These are phyloP conservation scores for Pulveroboletus frians DNA, from an alignment of 768 basidiomycete genomes.

Conservation along the genomic window DNA sequence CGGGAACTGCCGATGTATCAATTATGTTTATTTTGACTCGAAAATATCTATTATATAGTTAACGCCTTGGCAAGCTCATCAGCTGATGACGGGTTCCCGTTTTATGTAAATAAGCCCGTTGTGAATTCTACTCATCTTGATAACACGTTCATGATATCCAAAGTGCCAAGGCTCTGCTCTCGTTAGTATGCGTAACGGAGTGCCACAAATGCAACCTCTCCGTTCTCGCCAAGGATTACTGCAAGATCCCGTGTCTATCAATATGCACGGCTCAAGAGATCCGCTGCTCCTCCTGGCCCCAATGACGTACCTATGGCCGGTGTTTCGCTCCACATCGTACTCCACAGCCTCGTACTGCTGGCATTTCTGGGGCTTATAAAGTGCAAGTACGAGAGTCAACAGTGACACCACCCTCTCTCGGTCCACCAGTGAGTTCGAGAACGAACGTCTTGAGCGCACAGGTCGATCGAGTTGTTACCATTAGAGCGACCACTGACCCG, in stretches of 20 bases:
- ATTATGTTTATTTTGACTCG: constrained; percentile 1
- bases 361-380: constrained; percentile 8
- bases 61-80: neutral
- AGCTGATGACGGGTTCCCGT: neutral
- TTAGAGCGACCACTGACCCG: neutral
- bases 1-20: constrained; percentile 26
- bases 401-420: neutral
- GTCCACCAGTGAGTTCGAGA: constrained; percentile 4
- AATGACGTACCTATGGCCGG: constrained; percentile 18
- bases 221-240: neutral
- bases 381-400: constrained; percentile 3
- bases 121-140: neutral
- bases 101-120: neutral
- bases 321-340: constrained; percentile 15
- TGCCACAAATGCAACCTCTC: neutral
- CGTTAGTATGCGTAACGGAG: neutral
- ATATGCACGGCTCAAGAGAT: too few relatives aligned
- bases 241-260: neutral
- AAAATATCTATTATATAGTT: constrained; percentile 2
- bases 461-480: constrained; percentile 10
- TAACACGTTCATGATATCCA: neutral
- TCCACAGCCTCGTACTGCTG: constrained; percentile 11
- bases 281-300: constrained; percentile 7
- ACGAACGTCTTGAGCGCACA: constrained; percentile 22
- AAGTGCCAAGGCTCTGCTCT: constrained; percentile 3